Conservation (phyloP, 176 grass and related monocot species). For the Cocos nucifera region DNA sequence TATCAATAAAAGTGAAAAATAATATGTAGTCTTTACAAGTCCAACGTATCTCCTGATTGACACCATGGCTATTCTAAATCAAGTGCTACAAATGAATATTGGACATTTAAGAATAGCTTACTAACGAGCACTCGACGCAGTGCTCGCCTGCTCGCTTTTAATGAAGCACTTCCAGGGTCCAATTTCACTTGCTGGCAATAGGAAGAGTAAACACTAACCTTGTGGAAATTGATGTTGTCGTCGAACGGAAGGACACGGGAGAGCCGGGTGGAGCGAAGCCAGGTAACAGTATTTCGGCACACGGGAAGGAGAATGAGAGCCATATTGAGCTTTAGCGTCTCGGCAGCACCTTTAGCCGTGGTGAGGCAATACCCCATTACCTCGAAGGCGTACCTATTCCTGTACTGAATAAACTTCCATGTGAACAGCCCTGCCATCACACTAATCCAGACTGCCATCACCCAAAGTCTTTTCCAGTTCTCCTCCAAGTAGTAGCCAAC, state of each 20-base stretch:
- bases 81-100: too few species aligned
- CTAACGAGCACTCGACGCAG: too few species aligned
- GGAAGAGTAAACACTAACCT: conserved; percentile 39
- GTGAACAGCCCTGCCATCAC: conserved; percentile 75
- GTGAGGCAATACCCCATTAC: conserved; percentile 95
- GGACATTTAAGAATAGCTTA: too few species aligned
- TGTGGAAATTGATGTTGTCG: conserved; percentile 99
- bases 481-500: conserved; percentile 83
- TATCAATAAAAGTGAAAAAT: too few species aligned
- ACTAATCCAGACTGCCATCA: conserved; percentile 66
- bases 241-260: conserved; percentile 77
- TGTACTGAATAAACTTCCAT: conserved; percentile 95
- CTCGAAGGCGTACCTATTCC: conserved; percentile 53
- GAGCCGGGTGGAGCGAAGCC: conserved; percentile 76
- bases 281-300: conserved; percentile 94
- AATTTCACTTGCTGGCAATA: too few species aligned
- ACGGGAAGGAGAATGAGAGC: conserved; percentile 88
- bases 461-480: conserved; percentile 95
- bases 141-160: too few species aligned
- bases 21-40: too few species aligned
- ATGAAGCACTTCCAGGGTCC: too few species aligned
- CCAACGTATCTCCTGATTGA: too few species aligned
- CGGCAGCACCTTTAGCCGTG: conserved; percentile 86
- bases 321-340: conserved; percentile 98
- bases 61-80: too few species aligned